Percentiles rank a stretch among this genome's conserved stretches.
These are phyloP conservation scores for Leptomonas pyrrhocoris DNA, from an alignment of 208 protist genomes.

Conservation along the genomic window DNA sequence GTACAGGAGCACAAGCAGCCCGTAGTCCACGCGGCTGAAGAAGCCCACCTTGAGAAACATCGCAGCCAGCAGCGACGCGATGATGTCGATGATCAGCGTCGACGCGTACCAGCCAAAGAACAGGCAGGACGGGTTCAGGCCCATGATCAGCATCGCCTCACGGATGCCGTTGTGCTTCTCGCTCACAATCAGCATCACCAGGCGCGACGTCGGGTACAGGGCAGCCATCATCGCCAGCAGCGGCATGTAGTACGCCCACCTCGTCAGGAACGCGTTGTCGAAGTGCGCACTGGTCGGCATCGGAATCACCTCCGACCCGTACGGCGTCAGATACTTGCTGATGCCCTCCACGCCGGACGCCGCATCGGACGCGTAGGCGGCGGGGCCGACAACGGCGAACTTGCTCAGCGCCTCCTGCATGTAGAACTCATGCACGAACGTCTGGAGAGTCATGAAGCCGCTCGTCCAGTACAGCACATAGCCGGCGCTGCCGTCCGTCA, in stretches of 20 bases:
- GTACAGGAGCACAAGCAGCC: constrained; percentile 73
- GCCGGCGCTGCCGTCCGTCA: constrained; percentile 30
- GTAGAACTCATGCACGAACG: constrained; percentile 69
- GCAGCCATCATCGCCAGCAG: constrained; percentile 68
- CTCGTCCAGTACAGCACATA: constrained; percentile 75
- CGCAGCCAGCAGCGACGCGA: constrained; percentile 54
- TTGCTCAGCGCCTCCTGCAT: constrained; percentile 24
- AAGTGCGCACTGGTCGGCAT: constrained; percentile 58
- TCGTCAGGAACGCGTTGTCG: constrained; percentile 60
- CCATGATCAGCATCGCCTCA: constrained; percentile 91
- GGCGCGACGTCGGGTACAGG: constrained; percentile 66
- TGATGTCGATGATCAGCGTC: constrained; percentile 54
- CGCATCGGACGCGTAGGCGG: constrained; percentile 9
- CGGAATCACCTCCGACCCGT: constrained; percentile 45
- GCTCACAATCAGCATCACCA: constrained; percentile 71
- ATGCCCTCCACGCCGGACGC: constrained; percentile 36
- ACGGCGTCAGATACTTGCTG: constrained; percentile 40
- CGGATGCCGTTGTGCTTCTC: constrained; percentile 81
- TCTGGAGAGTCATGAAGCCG: constrained; percentile 86
- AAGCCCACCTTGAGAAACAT: constrained; percentile 69
- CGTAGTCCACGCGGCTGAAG: constrained; percentile 53
- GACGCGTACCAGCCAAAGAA: constrained; percentile 74
- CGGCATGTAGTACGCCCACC: constrained; percentile 74
- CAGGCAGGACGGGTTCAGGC: constrained; percentile 70
- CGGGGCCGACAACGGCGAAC: constrained; percentile 6